Conservation (phyloP, 2,329 filamentous ascomycete genomes). For the Arachnopeziza araneosa region DNA sequence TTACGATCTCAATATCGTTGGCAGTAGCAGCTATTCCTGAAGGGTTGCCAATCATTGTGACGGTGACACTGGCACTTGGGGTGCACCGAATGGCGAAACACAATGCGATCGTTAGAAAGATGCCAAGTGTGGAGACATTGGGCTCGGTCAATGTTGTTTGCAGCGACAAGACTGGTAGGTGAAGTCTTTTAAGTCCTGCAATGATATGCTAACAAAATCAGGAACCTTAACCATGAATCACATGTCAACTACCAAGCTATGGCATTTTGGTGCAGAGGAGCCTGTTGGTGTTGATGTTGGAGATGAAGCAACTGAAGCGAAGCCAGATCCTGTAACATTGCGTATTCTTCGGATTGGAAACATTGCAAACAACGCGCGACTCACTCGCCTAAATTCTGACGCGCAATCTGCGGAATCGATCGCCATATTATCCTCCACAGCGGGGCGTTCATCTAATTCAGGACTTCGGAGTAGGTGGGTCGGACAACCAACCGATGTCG, state of each 20-base stretch:
- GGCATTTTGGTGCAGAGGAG: conserved; percentile 72
- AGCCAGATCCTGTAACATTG: conserved; percentile 67
- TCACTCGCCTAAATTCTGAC: conserved; percentile 67
- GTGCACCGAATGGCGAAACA: conserved; percentile 94
- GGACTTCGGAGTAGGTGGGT: conserved; percentile 81
- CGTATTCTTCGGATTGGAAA: conserved; percentile 89
- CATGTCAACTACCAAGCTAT: conserved; percentile 96
- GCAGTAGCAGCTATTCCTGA: conserved; percentile 96
- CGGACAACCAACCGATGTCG: conserved; percentile 94
- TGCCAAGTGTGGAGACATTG: conserved; percentile 95
- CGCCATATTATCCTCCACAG: conserved; percentile 80
- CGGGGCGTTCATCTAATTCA: conserved; percentile 48
- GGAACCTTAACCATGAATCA: conserved; percentile 95
- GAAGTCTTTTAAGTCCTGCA: not conserved
- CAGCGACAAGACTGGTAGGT: conserved; percentile 85
- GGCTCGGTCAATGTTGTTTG: conserved; percentile 99
- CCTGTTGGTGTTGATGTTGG: conserved; percentile 45
- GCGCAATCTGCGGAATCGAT: conserved; percentile 65
- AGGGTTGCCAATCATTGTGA: conserved; percentile 95
- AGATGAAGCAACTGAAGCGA: conserved; percentile 47
- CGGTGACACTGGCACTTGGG: conserved; percentile 88
- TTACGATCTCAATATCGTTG: conserved; percentile 93
- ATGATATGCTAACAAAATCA: conserved; percentile 30
- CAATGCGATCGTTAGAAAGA: conserved; percentile 88
- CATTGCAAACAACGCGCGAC: conserved; percentile 87